Percentiles rank a stretch among this genome's conserved stretches.
phyloP scores from a whole-genome alignment of 2,329 filamentous ascomycete genomes.

The Aspergillus sp. region DNA sequence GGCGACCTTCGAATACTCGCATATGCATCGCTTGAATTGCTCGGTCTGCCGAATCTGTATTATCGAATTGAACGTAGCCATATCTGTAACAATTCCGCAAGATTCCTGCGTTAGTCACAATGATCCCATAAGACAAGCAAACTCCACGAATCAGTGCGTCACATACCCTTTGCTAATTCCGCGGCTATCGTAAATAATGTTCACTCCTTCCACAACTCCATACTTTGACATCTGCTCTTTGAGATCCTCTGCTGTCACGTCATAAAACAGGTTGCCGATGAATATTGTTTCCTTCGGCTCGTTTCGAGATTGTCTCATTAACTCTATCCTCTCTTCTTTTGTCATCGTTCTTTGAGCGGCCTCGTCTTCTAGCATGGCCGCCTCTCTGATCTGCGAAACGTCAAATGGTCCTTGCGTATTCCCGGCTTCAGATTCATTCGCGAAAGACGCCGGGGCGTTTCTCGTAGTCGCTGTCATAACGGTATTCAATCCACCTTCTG shows the following conservation, averaged over 20 bases:
- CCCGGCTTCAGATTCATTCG: background rate
- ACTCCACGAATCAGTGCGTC: background rate
- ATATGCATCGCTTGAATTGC: constrained; percentile 61
- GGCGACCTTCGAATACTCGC: constrained; percentile 63
- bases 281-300: constrained; percentile 55
- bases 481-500: background rate
- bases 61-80: constrained; percentile 63
- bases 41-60: constrained; percentile 51
- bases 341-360: background rate
- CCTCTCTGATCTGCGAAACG: constrained; percentile 6
- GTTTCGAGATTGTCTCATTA: background rate
- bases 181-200: constrained; percentile 60
- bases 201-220: constrained; percentile 54
- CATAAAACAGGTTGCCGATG: constrained; percentile 69
- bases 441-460: background rate
- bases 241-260: constrained; percentile 63
- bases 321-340: background rate
- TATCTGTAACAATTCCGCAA: constrained; percentile 50
- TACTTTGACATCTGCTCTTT: constrained; percentile 60
- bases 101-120: background rate
- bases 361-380: background rate
- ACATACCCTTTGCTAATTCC: constrained; percentile 69
- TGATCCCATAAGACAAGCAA: background rate
- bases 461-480: background rate
- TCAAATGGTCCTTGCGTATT: background rate